A percentile compares a stretch with the other conserved stretches of the same genome.
phyloP scores from a whole-genome alignment of 139 green algal genomes.

The Spirogloea muscicola region DNA sequence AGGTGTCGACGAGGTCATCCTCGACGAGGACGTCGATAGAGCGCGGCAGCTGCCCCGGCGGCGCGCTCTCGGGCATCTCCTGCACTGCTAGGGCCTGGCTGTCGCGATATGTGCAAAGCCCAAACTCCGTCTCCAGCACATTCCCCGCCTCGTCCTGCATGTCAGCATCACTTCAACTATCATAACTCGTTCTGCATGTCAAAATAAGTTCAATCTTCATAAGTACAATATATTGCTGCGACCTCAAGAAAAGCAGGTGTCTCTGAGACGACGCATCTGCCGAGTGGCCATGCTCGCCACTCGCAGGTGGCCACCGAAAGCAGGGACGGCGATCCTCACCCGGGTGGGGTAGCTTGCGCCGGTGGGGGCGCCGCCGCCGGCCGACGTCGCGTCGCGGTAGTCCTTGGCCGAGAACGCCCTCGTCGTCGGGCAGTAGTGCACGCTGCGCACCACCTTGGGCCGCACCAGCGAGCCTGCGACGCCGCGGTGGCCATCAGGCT shows the following conservation, averaged over 20 bases:
- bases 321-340: slow-evolving; percentile 7
- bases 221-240: too few species aligned
- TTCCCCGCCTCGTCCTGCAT: slow-evolving; percentile 74
- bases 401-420: slow-evolving; percentile 65
- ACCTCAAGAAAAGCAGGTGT: too few species aligned
- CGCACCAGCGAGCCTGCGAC: slow-evolving; percentile 69
- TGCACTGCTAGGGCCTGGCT: slow-evolving; percentile 79
- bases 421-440: slow-evolving; percentile 85
- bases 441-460: slow-evolving; percentile 80
- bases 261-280: too few species aligned
- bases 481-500: too few species aligned
- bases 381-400: slow-evolving; percentile 87
- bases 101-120: slow-evolving; percentile 87
- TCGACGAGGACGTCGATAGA: slow-evolving; percentile 72
- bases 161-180: too few species aligned
- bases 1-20: slow-evolving; percentile 71
- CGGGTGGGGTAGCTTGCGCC: slow-evolving; percentile 68
- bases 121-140: slow-evolving; percentile 89
- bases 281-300: too few species aligned
- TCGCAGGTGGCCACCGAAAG: too few species aligned
- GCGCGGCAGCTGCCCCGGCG: slow-evolving; percentile 88
- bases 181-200: too few species aligned
- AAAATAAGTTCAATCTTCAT: too few species aligned
- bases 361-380: slow-evolving; percentile 66
- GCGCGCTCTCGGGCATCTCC: slow-evolving; percentile 94